Base-by-base conservation (phyloP, 2,329 filamentous ascomycete genomes). In the Ophiocordyceps polyrhachis-furcata region DNA sequence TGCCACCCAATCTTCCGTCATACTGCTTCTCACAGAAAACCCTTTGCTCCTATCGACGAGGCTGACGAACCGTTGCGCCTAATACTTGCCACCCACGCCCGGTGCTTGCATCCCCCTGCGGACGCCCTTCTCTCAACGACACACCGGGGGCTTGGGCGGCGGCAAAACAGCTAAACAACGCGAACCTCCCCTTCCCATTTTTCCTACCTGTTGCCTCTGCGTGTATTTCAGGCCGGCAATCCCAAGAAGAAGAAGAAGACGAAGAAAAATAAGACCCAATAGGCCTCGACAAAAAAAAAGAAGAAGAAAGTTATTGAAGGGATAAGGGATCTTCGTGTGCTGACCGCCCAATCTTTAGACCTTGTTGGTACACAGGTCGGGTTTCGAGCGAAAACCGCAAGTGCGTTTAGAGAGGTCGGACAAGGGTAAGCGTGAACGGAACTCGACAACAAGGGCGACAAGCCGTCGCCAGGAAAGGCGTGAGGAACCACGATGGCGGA, bases 41-140 rank as follows among this genome's bases (percentile, higher is more conserved):
- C 14, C 32, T 37, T 2, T 17, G 32, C 32, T 37, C 32, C 15
- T 3, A n/a, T 17, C 15, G 32, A 37, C 40, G 14, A 40, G 42
- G 23, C 29, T 14, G 14, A 44, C 31, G 38, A 43, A 42, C 45
- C 42, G 20, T 44, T 46, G 45, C 45, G 45, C 45, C 43, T 31
- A 20, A 28, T 31, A 37, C 17, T 28, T 38, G 32, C n/a, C n/a
- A n/a, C n/a, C 31, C 31, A 17, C 42, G 31, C 42, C 42, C 32
- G 3, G 15, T 37, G 32, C 32, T 15, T 17, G 15, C 32, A 13
- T 17, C n/a, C 32, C n/a, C 14, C 23, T 25, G 23, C 8, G 23
- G 23, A 25, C 23, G 23, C 23, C 32, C 32, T 37, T 37, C 14
- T 15, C 9, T 12, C 11, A 9, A 31, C 5, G 11, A 13, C 11